phyloP scores from a whole-genome alignment of 1,284 basidiomycete genomes.

The Ceratobasidium sp. region DNA sequence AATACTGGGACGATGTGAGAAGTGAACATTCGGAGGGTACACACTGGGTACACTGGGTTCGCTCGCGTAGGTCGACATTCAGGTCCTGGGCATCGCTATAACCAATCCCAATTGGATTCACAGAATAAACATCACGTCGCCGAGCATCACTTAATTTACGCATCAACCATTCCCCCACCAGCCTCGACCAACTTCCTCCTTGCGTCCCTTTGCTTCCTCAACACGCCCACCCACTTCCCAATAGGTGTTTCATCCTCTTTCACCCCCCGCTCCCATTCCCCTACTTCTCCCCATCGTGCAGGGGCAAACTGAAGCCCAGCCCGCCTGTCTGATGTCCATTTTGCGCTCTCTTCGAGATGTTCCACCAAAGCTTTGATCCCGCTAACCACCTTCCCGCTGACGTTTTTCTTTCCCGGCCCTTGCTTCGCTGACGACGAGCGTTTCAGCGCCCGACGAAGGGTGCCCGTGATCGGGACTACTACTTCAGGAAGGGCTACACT shows the following conservation, averaged over 20 bases:
- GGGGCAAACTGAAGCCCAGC: constrained; percentile 81
- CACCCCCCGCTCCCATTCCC: constrained; percentile 75
- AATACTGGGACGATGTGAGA: too few species aligned
- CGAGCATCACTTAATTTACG: neutral
- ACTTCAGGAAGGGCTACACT: constrained; percentile 93
- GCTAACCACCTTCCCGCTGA: constrained; percentile 67
- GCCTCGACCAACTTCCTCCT: constrained; percentile 76
- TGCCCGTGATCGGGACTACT: constrained; percentile 84
- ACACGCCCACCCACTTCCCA: constrained; percentile 82
- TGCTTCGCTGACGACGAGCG: constrained; percentile 60
- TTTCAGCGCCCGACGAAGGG: constrained; percentile 80
- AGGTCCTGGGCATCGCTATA: neutral
- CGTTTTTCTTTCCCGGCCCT: constrained; percentile 51
- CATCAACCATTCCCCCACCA: constrained; percentile 32
- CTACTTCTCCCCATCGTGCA: constrained; percentile 74
- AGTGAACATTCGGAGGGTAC: too few species aligned
- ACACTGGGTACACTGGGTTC: too few species aligned
- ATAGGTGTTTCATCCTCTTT: constrained; percentile 81
- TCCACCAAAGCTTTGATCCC: constrained; percentile 83
- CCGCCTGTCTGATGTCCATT: constrained; percentile 80
- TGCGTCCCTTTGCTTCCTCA: constrained; percentile 84
- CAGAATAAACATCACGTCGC: neutral
- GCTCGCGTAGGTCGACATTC: too few species aligned
- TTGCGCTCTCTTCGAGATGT: constrained; percentile 84
- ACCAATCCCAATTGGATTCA: neutral